Evolutionary conservation across 768 basidiomycete genomes (phyloP), one percentile per base, ranked within the genome.

Genomic region (Postia placenta): DNA sequence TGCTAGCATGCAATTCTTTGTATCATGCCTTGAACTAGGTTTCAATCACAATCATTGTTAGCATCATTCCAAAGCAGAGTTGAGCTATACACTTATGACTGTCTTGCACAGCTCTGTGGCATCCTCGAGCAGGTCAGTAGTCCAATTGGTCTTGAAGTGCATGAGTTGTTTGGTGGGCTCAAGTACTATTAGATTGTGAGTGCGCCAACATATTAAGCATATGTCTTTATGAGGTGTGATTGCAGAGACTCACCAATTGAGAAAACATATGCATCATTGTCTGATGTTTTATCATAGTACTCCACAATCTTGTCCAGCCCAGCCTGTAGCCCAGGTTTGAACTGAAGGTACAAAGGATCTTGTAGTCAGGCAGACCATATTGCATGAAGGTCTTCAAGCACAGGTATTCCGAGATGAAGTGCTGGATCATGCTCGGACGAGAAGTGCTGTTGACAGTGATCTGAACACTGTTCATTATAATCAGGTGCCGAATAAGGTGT

Each of bases 281-380:
- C 64, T 1, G 49, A 50, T 2, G 65, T 65, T 37, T 61, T 59
- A 27, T 64, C 52, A 50, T 72, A 69, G 47, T 72, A 69, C 22
- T 66, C 57, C 15, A 54, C 47, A 15, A 72, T 53, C 51, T 72
- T 73, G 1, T 51, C 41, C 19, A 59, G 45, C 1, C 56, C 71
- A 1, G 60, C 61, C 9, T 56, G 33, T 6, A 71, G 47, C 2
- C 59, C 64, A 37, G 30, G 2, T 17, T 15, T 11, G 52, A 67
- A 66, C 0, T 42, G 37, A 1, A 17, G 44, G 46, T 64, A 67
- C 36, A 61, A 55, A 0, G 20, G 9, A n/a, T 45, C n/a, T 0
- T 17, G n/a, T 0, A 28, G 14, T 3, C 49, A 48, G 3, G 35
- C 22, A 0, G 47, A 20, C 68, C 67, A 68, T 11, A 59, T 59